Evolutionary conservation across 768 basidiomycete genomes (phyloP).

Genomic region (Candolleomyces eurysporus): DNA sequence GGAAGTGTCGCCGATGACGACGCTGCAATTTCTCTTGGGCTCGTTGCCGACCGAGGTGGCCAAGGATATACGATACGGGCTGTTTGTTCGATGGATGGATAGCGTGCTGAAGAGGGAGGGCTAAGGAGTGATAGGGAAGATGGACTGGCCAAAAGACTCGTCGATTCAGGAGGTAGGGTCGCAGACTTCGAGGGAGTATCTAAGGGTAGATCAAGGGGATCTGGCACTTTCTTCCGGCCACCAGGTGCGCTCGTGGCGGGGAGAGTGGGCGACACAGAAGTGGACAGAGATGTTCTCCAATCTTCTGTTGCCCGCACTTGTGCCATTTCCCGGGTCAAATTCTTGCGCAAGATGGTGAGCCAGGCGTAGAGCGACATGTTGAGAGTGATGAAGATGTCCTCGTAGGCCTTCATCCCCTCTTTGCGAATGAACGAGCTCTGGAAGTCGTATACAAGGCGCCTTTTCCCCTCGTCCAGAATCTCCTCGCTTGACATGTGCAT

Average conservation of each 20-base stretch:
- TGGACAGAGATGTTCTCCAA: constrained; percentile 40
- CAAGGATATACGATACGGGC: constrained; percentile 2
- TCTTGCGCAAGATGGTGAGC: constrained; percentile 77
- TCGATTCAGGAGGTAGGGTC: constrained; percentile 21
- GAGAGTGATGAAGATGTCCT: constrained; percentile 83
- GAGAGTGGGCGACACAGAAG: constrained; percentile 24
- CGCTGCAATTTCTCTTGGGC: not conserved
- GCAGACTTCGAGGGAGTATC: constrained; percentile 24
- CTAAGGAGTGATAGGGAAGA: constrained; percentile 13
- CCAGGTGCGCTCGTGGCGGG: constrained; percentile 9
- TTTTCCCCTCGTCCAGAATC: constrained; percentile 33
- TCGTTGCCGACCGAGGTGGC: not conserved
- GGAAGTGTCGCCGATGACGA: not conserved
- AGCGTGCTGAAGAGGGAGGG: constrained; percentile 26
- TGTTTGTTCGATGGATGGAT: constrained; percentile 15
- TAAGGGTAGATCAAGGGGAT: constrained; percentile 30
- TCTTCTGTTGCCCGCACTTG: constrained; percentile 63
- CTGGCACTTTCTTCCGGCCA: constrained; percentile 33
- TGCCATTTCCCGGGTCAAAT: constrained; percentile 73
- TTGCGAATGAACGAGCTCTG: constrained; percentile 63
- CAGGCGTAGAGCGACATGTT: constrained; percentile 82
- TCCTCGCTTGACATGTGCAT: constrained; percentile 81
- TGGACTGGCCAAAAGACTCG: not conserved
- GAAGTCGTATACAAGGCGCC: constrained; percentile 64
- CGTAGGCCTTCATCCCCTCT: constrained; percentile 50